Conservation (phyloP, 2,329 filamentous ascomycete species). For the Clonostachys rosea region DNA sequence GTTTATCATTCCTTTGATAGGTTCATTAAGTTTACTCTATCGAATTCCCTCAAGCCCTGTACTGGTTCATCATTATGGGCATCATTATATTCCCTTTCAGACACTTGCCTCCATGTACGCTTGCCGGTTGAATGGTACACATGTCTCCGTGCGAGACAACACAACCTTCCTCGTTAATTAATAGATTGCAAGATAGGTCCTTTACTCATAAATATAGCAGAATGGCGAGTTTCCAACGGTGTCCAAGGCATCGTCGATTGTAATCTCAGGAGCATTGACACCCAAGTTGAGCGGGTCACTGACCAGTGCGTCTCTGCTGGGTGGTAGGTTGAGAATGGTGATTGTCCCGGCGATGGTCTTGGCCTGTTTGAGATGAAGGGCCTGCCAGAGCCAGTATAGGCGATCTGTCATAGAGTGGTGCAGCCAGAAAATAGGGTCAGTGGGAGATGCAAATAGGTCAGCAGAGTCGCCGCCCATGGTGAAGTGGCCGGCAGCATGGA, state of each 20-base stretch:
- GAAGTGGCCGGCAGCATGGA: conserved; percentile 34
- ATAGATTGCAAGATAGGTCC: not conserved
- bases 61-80: too few relatives aligned
- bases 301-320: conserved; percentile 8
- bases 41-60: too few relatives aligned
- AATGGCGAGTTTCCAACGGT: conserved; percentile 12
- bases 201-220: conserved; percentile 15
- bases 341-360: conserved; percentile 10
- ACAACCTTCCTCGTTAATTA: too few relatives aligned
- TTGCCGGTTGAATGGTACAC: too few relatives aligned
- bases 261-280: conserved; percentile 1
- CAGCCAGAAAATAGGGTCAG: conserved; percentile 16
- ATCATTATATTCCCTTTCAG: too few relatives aligned
- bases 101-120: too few relatives aligned
- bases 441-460: conserved; percentile 19
- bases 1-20: too few relatives aligned
- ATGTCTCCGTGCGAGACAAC: too few relatives aligned
- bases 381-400: conserved; percentile 10
- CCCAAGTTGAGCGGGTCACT: conserved; percentile 9
- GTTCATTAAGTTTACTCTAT: too few relatives aligned
- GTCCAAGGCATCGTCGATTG: conserved; percentile 11
- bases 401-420: conserved; percentile 15
- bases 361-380: conserved; percentile 6
- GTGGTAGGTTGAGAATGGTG: conserved; percentile 11
- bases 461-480: conserved; percentile 27